A percentile compares a stretch with the other conserved stretches of the same genome.
Evolutionary conservation across 140 eudicot genomes (phyloP).

Genomic region (Flaveria floridana): DNA sequence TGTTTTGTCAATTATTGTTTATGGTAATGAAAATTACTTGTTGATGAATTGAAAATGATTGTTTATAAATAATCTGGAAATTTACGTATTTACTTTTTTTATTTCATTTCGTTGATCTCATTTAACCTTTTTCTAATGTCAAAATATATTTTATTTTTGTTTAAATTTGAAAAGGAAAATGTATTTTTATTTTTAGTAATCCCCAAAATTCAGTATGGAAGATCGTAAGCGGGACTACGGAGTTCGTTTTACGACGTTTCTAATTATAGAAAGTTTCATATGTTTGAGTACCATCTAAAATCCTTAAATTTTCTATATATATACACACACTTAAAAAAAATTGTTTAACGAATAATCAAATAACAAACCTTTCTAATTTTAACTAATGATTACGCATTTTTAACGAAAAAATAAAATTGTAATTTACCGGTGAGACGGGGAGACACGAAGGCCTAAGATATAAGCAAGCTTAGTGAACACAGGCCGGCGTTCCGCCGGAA

Average conservation of each 20-base stretch:
- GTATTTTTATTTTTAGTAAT: conserved; percentile 23
- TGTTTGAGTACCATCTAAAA: conserved; percentile 17
- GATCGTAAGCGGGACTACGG: neutral
- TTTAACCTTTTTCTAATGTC: neutral
- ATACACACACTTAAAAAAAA: neutral
- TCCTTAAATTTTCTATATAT: neutral
- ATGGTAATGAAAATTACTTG: no score
- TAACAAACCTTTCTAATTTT: conserved; percentile 4
- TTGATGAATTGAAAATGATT: no score
- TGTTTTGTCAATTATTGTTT: no score
- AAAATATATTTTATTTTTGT: neutral
- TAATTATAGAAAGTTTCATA: conserved; percentile 22
- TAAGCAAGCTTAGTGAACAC: conserved; percentile 78
- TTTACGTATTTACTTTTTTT: neutral
- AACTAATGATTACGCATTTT: neutral
- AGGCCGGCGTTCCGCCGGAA: conserved; percentile 39
- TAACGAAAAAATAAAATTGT: neutral
- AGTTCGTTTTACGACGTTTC: conserved; percentile 25
- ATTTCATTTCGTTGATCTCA: neutral
- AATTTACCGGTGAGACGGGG: conserved; percentile 76
- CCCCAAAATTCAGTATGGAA: neutral
- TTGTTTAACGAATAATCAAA: neutral
- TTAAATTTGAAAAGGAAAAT: neutral
- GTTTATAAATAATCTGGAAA: no score
- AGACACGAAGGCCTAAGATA: conserved; percentile 87